phyloP scores from a whole-genome alignment of 352 stramenopile species.

The Hyaloperonospora arabidopsidis region DNA sequence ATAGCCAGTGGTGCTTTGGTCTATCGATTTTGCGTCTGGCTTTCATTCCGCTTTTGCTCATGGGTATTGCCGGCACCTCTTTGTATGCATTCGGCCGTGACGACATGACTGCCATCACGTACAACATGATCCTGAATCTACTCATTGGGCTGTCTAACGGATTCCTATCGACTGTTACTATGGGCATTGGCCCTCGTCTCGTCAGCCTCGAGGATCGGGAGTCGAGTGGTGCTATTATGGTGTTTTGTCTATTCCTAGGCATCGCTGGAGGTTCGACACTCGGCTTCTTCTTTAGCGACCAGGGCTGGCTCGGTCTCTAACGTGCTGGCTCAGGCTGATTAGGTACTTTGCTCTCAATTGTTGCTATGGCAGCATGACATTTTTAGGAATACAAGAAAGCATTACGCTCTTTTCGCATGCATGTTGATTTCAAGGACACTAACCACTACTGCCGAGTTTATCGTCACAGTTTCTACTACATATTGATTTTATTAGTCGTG shows the following conservation, averaged over 20 bases:
- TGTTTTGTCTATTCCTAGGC: slow-evolving; percentile 47
- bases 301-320: slow-evolving; percentile 38
- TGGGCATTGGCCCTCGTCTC: slow-evolving; percentile 39
- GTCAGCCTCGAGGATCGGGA: slow-evolving; percentile 46
- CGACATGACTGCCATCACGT: slow-evolving; percentile 25
- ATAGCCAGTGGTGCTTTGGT: slow-evolving; percentile 33
- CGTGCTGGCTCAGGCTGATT: not conserved
- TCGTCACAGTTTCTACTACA: no score
- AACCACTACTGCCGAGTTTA: no score
- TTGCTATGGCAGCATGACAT: no score
- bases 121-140: slow-evolving; percentile 41
- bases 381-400: no score
- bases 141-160: slow-evolving; percentile 41
- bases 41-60: slow-evolving; percentile 47
- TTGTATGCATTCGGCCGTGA: slow-evolving; percentile 45
- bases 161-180: slow-evolving; percentile 51
- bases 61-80: slow-evolving; percentile 38
- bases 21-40: slow-evolving; percentile 35
- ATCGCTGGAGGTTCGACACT: slow-evolving; percentile 35
- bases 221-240: slow-evolving; percentile 45
- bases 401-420: no score
- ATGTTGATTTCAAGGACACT: no score
- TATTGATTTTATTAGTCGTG: no score
- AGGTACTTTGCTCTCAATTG: not conserved
- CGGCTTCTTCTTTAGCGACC: slow-evolving; percentile 38